Base-by-base conservation (phyloP, 345 rosid species). In the Litchi chinensis region DNA sequence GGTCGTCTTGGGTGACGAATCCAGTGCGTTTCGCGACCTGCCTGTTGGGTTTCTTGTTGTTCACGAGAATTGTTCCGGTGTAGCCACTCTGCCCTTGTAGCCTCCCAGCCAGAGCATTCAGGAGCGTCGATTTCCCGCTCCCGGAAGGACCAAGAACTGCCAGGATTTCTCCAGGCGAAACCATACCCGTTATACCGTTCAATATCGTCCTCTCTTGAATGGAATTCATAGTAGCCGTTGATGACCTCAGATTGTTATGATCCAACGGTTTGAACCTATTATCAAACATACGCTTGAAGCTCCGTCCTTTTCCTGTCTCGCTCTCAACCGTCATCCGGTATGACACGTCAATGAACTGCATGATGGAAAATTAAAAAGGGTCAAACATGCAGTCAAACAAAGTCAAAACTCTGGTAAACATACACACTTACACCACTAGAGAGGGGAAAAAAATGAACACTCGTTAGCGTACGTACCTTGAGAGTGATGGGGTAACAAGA, bases 121-220 rank as follows among this genome's bases (percentile, higher is more conserved):
- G 88, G 39, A 95, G 83, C 40, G 99, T 91, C 1, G 99, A 95
- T 79, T 95, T 95, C 0, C 99, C 99, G 43, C 99, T 88, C n/a
- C 99, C 99, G 0, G 98, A 95, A 0, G 99, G 99, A 2, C 99
- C 99, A 5, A 95, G 92, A 76, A 95, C 74, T 57, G 99, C 98
- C 81, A 95, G 84, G 80, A 92, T 87, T 87, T 95, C 97, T 1
- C 99, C 99, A 0, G 99, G 97, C 0, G 93, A 90, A 0, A 88
- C 93, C 86, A 89, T 83, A 41, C 98, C 99, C 8, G 97, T 90
- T 71, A 95, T 84, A 39, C 92, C 94, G 11, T 70, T 80, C 62
- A 95, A 87, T 67, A 95, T 88, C 0, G 85, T 88, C 41, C 91
- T 89, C 73, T 93, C 95, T 44, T 85, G 84, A 52, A 76, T 39